These are phyloP conservation scores for Bassia scoparia DNA, from an alignment of 148 eudicot genomes.

Conservation along the genomic window DNA sequence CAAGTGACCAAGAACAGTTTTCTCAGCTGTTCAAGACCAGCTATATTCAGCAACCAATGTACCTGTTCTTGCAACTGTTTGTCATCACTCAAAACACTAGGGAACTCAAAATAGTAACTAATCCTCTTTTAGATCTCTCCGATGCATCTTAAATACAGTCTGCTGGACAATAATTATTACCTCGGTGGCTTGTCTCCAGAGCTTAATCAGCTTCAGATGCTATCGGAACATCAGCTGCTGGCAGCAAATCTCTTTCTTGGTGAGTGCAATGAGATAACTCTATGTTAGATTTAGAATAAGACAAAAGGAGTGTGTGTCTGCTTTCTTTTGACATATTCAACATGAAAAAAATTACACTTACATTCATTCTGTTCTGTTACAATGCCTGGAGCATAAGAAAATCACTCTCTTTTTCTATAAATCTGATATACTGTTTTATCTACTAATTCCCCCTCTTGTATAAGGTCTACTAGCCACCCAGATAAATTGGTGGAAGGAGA, in stretches of 20 bases:
- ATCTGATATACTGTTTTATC: neutral
- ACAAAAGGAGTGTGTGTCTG: no score
- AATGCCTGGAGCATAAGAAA: neutral
- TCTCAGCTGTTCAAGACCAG: no score
- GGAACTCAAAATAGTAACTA: no score
- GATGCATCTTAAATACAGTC: constrained; percentile 31
- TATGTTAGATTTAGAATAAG: neutral
- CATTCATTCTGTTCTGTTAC: neutral
- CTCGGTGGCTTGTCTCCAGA: constrained; percentile 39
- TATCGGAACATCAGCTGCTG: constrained; percentile 41
- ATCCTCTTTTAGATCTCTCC: neutral
- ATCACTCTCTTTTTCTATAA: neutral
- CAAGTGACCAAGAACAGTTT: no score
- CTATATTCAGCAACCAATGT: no score
- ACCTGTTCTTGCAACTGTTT: no score
- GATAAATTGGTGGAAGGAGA: constrained; percentile 16
- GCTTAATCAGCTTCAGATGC: constrained; percentile 35
- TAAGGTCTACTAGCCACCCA: constrained; percentile 18
- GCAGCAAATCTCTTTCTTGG: constrained; percentile 31
- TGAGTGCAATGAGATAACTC: constrained; percentile 15
- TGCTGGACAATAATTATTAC: constrained; percentile 42
- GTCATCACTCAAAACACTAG: no score
- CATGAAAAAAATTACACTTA: no score
- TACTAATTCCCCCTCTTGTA: neutral
- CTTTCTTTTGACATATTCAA: neutral